Conservation (phyloP, 139 green algal species). For the Tetraselmis chui region DNA sequence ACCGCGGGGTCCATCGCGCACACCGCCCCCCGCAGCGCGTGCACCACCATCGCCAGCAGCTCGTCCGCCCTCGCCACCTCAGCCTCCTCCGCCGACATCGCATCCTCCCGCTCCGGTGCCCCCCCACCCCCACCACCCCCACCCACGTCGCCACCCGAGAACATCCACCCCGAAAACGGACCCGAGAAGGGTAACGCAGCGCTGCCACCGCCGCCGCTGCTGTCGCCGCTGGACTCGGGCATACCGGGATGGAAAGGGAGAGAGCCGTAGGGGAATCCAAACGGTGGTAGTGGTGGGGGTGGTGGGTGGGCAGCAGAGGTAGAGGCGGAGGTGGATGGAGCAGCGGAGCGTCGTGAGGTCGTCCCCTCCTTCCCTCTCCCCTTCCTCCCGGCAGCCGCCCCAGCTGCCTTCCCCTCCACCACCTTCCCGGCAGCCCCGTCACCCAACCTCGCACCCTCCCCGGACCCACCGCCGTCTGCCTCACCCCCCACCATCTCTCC, state of each 20-base stretch:
- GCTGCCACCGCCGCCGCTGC: no score
- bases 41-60: slow-evolving; percentile 35
- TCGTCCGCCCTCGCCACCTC: slow-evolving; percentile 21
- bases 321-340: no score
- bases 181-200: background rate
- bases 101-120: background rate
- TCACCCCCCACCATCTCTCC: background rate
- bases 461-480: background rate
- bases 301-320: no score
- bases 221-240: background rate
- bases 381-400: no score
- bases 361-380: no score
- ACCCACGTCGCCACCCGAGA: background rate
- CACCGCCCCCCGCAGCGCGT: slow-evolving; percentile 27
- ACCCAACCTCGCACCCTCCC: no score
- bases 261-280: background rate
- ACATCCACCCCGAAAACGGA: background rate
- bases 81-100: background rate
- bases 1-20: slow-evolving; percentile 16
- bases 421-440: no score
- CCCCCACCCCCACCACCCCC: background rate
- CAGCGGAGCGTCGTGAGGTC: no score
- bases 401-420: background rate
- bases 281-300: background rate
- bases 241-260: background rate